Percentiles rank a stretch among this genome's conserved stretches.
Conservation (phyloP, 2,329 filamentous ascomycete genomes). For the Cordyceps cicadae region DNA sequence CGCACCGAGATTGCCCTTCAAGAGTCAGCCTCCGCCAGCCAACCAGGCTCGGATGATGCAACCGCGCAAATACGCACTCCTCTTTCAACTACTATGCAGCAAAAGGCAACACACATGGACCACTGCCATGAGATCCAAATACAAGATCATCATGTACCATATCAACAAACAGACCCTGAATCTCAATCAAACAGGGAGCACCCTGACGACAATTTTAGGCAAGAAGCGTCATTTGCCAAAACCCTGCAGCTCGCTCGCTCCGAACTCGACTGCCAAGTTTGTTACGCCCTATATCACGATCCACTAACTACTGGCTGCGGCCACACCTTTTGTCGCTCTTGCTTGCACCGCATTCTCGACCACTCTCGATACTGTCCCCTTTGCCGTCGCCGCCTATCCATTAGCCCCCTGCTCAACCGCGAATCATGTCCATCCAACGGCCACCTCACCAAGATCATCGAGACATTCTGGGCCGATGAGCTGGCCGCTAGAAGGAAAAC, state of each 20-base stretch:
- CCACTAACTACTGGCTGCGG: slow-evolving; percentile 80
- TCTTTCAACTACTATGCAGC: neutral
- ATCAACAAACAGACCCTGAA: neutral
- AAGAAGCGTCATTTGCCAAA: slow-evolving; percentile 32
- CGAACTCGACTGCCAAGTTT: slow-evolving; percentile 83
- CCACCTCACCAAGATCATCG: slow-evolving; percentile 54
- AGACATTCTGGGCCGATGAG: slow-evolving; percentile 60
- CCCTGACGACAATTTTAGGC: neutral
- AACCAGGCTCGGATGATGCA: neutral
- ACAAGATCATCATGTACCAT: neutral
- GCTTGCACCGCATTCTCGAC: slow-evolving; percentile 67
- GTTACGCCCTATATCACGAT: slow-evolving; percentile 72
- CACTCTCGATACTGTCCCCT: slow-evolving; percentile 73
- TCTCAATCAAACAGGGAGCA: neutral
- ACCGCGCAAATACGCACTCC: neutral
- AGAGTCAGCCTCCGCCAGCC: neutral
- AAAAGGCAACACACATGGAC: neutral
- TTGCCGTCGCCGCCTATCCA: slow-evolving; percentile 58
- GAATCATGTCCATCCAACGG: slow-evolving; percentile 48
- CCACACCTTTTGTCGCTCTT: slow-evolving; percentile 80
- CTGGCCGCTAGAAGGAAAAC: slow-evolving; percentile 49
- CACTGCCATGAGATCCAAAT: neutral
- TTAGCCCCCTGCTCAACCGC: slow-evolving; percentile 36
- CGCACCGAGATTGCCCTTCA: slow-evolving; percentile 37
- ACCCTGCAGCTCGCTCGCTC: slow-evolving; percentile 54